A percentile compares a stretch with the other conserved stretches of the same genome.
Evolutionary conservation across 805 yeast genomes (phyloP).

Genomic region (Maudiozyma barnettii): DNA sequence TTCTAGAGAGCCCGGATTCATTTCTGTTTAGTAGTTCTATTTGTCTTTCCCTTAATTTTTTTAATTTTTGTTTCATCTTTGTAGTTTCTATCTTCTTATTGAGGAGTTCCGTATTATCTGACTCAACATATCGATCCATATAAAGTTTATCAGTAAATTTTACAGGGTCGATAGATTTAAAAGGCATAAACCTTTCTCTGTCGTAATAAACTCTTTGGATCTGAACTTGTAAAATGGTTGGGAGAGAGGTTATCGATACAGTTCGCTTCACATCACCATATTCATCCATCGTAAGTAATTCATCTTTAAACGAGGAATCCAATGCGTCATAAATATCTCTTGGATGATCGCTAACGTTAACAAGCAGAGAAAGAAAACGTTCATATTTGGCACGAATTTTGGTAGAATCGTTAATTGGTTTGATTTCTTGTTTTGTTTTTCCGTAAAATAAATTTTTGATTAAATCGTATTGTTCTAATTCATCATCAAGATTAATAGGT

Average conservation of each 20-base stretch:
- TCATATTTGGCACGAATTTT: constrained; percentile 50
- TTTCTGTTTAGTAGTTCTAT: constrained; percentile 36
- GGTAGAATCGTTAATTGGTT: constrained; percentile 34
- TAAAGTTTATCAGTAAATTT: constrained; percentile 71
- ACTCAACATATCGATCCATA: constrained; percentile 80
- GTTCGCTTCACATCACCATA: constrained; percentile 69
- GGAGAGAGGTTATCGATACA: constrained; percentile 60
- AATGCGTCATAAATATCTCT: constrained; percentile 83
- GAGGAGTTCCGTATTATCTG: constrained; percentile 46
- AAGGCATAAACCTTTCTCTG: constrained; percentile 58
- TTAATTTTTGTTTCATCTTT: constrained; percentile 50
- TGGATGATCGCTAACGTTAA: constrained; percentile 83
- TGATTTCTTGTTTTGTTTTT: constrained; percentile 66
- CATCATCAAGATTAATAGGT: constrained; percentile 55
- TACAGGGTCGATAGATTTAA: constrained; percentile 73
- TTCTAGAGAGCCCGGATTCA: constrained; percentile 40
- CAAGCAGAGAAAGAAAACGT: constrained; percentile 69
- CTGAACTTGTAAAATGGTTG: constrained; percentile 81
- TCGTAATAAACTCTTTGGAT: constrained; percentile 92
- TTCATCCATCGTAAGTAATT: constrained; percentile 51
- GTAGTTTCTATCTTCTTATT: constrained; percentile 44
- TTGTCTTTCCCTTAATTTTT: constrained; percentile 35
- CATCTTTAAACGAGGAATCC: constrained; percentile 69
- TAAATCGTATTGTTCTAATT: constrained; percentile 75
- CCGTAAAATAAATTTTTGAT: constrained; percentile 80